These are phyloP conservation scores for Mycena floridula DNA, from an alignment of 768 basidiomycete species.

Conservation along the genomic window DNA sequence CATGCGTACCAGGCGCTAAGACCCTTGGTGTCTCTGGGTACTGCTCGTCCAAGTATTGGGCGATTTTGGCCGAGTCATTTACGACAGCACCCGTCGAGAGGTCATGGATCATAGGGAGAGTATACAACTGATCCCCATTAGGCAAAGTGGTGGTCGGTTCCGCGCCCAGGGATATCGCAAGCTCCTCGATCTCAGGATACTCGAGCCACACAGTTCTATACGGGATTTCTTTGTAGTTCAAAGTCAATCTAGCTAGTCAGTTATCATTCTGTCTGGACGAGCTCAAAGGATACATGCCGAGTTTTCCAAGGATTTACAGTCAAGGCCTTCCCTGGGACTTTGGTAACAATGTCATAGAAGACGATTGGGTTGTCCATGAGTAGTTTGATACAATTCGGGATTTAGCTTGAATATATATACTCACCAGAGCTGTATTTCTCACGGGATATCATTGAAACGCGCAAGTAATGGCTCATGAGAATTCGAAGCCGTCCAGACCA, in stretches of 20 bases:
- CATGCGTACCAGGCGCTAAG: slow-evolving; percentile 23
- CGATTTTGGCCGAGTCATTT: slow-evolving; percentile 37
- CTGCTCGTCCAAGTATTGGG: slow-evolving; percentile 38
- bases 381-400: too few relatives aligned
- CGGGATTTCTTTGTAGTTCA: slow-evolving; percentile 28
- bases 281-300: too few relatives aligned
- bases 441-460: too few relatives aligned
- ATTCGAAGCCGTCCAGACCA: too few relatives aligned
- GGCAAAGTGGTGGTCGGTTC: slow-evolving; percentile 18
- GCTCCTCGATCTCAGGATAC: slow-evolving; percentile 37
- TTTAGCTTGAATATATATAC: too few relatives aligned
- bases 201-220: slow-evolving; percentile 46
- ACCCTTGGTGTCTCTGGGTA: slow-evolving; percentile 35
- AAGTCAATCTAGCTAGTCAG: slow-evolving; percentile 23
- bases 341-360: too few relatives aligned
- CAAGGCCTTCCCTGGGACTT: too few relatives aligned
- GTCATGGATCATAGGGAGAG: slow-evolving; percentile 43
- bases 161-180: slow-evolving; percentile 25
- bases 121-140: slow-evolving; percentile 28
- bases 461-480: too few relatives aligned
- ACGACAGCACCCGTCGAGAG: slow-evolving; percentile 29
- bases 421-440: too few relatives aligned
- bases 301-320: too few relatives aligned
- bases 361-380: too few relatives aligned
- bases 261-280: too few relatives aligned